A percentile compares a stretch with the other conserved stretches of the same genome.
Conservation (phyloP, 208 protist species). For the Acanthamoeba castellanii region DNA sequence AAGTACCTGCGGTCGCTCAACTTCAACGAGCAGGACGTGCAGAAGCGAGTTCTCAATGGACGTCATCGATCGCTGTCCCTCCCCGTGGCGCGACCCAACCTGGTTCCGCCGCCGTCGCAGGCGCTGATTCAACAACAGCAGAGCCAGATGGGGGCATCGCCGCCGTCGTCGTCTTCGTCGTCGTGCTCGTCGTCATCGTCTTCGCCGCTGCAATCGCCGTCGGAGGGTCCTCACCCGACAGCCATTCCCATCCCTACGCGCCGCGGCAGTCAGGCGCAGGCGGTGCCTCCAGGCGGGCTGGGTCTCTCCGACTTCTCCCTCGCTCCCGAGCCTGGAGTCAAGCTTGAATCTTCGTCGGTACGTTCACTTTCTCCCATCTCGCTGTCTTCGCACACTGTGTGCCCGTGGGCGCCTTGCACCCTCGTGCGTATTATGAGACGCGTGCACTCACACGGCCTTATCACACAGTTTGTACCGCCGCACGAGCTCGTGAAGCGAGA, state of each 20-base stretch:
- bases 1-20: constrained; percentile 60
- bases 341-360: background rate
- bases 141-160: background rate
- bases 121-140: background rate
- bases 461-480: constrained; percentile 10
- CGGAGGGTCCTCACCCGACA: background rate
- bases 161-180: background rate
- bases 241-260: constrained; percentile 10
- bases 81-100: constrained; percentile 2
- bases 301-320: background rate
- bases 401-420: background rate
- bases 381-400: background rate
- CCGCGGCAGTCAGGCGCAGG: background rate
- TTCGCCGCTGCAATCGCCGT: background rate
- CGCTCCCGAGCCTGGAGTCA: background rate
- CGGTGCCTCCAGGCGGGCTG: background rate
- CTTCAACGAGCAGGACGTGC: constrained; percentile 45
- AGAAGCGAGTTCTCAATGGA: background rate
- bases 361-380: background rate
- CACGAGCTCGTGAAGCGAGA: constrained; percentile 34
- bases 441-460: no score
- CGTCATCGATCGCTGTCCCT: background rate
- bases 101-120: background rate
- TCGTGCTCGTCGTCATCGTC: background rate
- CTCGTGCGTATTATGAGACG: background rate